phyloP scores from a whole-genome alignment of 106 monocot species.

The Dioscorea dumetorum region DNA sequence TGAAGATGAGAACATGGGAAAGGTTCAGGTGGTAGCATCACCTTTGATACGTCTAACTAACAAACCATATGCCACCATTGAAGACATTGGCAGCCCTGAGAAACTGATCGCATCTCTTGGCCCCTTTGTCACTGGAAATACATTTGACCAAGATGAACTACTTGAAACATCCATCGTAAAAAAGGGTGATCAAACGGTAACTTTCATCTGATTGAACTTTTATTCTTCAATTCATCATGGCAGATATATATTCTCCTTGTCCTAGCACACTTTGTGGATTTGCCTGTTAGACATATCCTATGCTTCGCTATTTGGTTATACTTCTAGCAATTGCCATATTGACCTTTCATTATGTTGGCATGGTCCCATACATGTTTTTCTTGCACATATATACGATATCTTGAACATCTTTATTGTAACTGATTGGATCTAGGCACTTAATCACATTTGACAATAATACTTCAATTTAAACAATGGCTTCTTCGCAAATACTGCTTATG shows the following conservation, averaged over 20 bases:
- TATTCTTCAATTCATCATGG: too few relatives aligned
- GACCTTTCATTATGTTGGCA: too few relatives aligned
- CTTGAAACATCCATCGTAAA: slow-evolving; percentile 66
- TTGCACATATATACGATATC: neutral
- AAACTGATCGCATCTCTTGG: slow-evolving; percentile 90
- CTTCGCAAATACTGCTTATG: too few relatives aligned
- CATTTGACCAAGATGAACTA: slow-evolving; percentile 86
- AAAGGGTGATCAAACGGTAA: slow-evolving; percentile 74
- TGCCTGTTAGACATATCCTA: too few relatives aligned
- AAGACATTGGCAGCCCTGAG: slow-evolving; percentile 95
- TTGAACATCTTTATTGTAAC: too few relatives aligned
- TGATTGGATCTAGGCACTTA: too few relatives aligned
- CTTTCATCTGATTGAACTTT: neutral
- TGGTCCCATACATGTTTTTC: neutral
- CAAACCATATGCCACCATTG: slow-evolving; percentile 86
- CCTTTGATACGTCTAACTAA: slow-evolving; percentile 92
- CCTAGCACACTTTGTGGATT: too few relatives aligned
- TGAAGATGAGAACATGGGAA: slow-evolving; percentile 91
- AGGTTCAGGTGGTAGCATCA: slow-evolving; percentile 90
- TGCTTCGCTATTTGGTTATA: too few relatives aligned
- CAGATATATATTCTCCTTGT: too few relatives aligned
- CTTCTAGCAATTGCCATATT: too few relatives aligned
- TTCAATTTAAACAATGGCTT: too few relatives aligned
- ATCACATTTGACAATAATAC: too few relatives aligned
- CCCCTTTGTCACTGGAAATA: slow-evolving; percentile 93